phyloP scores from a whole-genome alignment of 306 rosid species.

The Quercus alba region DNA sequence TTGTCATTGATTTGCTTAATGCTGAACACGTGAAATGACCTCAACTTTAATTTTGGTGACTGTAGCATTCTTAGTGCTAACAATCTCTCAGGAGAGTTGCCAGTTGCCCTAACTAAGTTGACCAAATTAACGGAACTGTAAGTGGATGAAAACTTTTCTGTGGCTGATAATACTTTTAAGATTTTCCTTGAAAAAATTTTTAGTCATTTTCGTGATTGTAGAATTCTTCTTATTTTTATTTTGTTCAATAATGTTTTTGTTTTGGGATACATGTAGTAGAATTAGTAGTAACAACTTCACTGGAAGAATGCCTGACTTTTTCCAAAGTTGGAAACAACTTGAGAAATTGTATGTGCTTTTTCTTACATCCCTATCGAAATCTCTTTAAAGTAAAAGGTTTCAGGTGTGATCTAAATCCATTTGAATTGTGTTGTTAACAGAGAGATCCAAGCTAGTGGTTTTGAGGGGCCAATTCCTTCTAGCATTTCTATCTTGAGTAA shows the following conservation, averaged over 20 bases:
- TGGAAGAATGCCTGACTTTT: constrained; percentile 29
- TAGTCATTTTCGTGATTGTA: too few species aligned
- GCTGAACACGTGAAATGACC: too few species aligned
- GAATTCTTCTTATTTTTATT: too few species aligned
- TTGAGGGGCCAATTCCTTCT: constrained; percentile 28
- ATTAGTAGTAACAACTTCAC: constrained; percentile 34
- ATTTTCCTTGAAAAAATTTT: neutral
- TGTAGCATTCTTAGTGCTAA: constrained; percentile 20
- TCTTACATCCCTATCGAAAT: neutral
- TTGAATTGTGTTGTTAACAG: constrained; percentile 1
- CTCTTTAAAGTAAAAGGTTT: neutral
- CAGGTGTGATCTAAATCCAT: neutral
- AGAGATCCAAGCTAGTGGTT: constrained; percentile 34
- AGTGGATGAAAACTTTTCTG: neutral
- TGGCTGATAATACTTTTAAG: neutral
- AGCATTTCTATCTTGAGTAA: constrained; percentile 18
- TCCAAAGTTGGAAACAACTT: constrained; percentile 11
- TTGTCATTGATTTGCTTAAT: neutral
- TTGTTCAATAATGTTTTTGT: neutral
- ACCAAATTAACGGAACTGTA: constrained; percentile 20
- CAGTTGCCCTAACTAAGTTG: neutral
- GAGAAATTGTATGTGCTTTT: constrained; percentile 1
- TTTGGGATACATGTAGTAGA: neutral
- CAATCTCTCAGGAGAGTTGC: constrained; percentile 28
- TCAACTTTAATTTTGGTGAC: neutral